Percentiles rank a stretch among this genome's conserved stretches.
Evolutionary conservation across 2,329 filamentous ascomycete genomes (phyloP).

Genomic region (Stagonosporopsis cucurbitacearum): DNA sequence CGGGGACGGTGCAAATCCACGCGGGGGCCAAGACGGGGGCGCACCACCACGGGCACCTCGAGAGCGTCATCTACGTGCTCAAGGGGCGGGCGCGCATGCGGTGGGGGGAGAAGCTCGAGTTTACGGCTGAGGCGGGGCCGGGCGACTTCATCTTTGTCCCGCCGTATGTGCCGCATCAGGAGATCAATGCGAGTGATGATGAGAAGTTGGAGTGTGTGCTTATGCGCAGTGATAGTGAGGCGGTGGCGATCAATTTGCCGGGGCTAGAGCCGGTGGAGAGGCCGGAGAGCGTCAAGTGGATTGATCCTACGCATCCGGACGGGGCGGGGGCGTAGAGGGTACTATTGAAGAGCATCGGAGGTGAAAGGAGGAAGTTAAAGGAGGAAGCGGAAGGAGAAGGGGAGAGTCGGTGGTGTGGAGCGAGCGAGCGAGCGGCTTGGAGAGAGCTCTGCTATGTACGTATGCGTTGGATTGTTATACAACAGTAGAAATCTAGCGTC

Average conservation of each 20-base stretch:
- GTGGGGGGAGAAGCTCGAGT: slow-evolving; percentile 17
- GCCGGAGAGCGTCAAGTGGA: slow-evolving; percentile 12
- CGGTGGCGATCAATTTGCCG: slow-evolving; percentile 14
- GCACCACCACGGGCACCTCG: slow-evolving; percentile 16
- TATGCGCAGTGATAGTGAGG: slow-evolving; percentile 17
- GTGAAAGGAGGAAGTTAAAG: no score
- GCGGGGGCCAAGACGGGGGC: slow-evolving; percentile 16
- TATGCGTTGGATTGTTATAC: slow-evolving; percentile 6
- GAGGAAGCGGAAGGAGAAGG: background rate
- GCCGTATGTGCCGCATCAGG: slow-evolving; percentile 19
- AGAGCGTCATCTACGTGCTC: slow-evolving; percentile 14
- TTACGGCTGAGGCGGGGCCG: slow-evolving; percentile 14
- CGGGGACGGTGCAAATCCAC: slow-evolving; percentile 17
- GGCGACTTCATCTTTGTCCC: slow-evolving; percentile 21
- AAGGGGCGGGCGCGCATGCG: slow-evolving; percentile 18
- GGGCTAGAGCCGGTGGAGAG: slow-evolving; percentile 5
- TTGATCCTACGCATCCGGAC: slow-evolving; percentile 20
- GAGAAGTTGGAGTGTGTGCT: slow-evolving; percentile 19
- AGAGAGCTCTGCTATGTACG: background rate
- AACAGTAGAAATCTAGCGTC: slow-evolving; percentile 11
- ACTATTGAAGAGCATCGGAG: no score
- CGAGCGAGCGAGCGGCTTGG: no score
- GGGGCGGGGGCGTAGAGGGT: slow-evolving; percentile 8
- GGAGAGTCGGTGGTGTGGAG: no score
- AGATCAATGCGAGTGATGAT: slow-evolving; percentile 21